Evolutionary conservation across 2,329 filamentous ascomycete genomes (phyloP), one percentile per base, ranked within the genome.

Genomic region (Colletotrichum orchidophilum): DNA sequence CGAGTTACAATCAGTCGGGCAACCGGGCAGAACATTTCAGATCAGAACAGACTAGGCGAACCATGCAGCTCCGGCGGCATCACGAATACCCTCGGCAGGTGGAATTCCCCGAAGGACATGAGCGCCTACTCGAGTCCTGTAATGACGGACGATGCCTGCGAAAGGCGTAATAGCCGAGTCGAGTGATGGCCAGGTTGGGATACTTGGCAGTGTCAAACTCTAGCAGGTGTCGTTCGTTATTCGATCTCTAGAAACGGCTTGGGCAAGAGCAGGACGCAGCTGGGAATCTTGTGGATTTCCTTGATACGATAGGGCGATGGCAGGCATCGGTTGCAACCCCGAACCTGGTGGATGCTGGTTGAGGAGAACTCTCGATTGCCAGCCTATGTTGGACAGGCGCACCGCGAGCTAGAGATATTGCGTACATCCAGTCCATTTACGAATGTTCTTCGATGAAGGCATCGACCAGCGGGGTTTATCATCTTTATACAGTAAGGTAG

Each of bases 101-200:
- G 73, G 73, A 76, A 76, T 39, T 72, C 72, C 72, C 72, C 72
- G 72, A 64, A 69, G 70, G 72, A 71, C 42, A 59, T 35, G 71
- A 53, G 62, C 53, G 64, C 52, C 64, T 58, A 59, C 58, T 55
- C 69, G 69, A 69, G 64, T 63, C 69, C 46, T 42, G 29, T 61
- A n/a, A 57, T 29, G 27, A 57, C 42, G 53, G 57, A 71, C 31
- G 26, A 73, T 54, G 71, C 50, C 71, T 60, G 68, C 49, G 26
- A 52, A 60, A 67, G 67, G 71, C 59, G 67, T 73, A 71, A 73
- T 67, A 71, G 67, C 71, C 71, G 68, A 71, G 58, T 69, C 69
- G 59, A 69, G 67, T 42, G 63, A 67, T 58, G 67, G 59, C 71
- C 67, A 73, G 71, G 71, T 73, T 73, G 71, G 71, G 71, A 73